Percentiles rank a stretch among this genome's conserved stretches.
phyloP scores from a whole-genome alignment of 176 grass and related monocot genomes.

The Tillandsia leiboldiana region DNA sequence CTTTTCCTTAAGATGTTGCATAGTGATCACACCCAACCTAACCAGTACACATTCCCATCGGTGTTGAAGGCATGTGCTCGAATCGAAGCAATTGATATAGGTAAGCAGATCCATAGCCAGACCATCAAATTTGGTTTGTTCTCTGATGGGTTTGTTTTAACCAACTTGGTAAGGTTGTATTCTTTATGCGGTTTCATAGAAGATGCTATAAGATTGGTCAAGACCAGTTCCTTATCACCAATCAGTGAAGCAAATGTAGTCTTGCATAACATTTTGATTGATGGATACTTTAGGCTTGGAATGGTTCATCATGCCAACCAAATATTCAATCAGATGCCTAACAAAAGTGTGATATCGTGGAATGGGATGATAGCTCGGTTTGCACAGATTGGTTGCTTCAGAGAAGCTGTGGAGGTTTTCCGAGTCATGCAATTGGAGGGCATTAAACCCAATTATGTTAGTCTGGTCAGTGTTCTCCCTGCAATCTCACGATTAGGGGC shows the following conservation, averaged over 20 bases:
- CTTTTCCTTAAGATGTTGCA: constrained; percentile 28
- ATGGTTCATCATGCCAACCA: constrained; percentile 3
- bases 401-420: constrained; percentile 9
- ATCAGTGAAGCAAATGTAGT: constrained; percentile 1
- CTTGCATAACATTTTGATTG: constrained; percentile 19
- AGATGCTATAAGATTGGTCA: constrained; percentile 34
- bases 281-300: constrained; percentile 13
- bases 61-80: constrained; percentile 57
- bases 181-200: constrained; percentile 24
- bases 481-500: neutral
- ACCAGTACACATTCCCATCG: constrained; percentile 58
- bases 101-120: constrained; percentile 29
- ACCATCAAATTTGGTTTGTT: constrained; percentile 24
- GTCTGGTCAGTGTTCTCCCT: constrained; percentile 16
- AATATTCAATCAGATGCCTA: constrained; percentile 9
- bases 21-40: constrained; percentile 18
- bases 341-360: constrained; percentile 19
- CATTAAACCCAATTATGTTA: constrained; percentile 19
- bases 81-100: constrained; percentile 9
- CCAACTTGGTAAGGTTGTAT: constrained; percentile 38
- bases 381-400: constrained; percentile 8
- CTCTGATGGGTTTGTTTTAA: constrained; percentile 45
- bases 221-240: constrained; percentile 11
- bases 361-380: constrained; percentile 18
- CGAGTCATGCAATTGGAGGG: constrained; percentile 10